Evolutionary conservation across 306 rosid species (phyloP).

Genomic region (Begonia fuchsioides): DNA sequence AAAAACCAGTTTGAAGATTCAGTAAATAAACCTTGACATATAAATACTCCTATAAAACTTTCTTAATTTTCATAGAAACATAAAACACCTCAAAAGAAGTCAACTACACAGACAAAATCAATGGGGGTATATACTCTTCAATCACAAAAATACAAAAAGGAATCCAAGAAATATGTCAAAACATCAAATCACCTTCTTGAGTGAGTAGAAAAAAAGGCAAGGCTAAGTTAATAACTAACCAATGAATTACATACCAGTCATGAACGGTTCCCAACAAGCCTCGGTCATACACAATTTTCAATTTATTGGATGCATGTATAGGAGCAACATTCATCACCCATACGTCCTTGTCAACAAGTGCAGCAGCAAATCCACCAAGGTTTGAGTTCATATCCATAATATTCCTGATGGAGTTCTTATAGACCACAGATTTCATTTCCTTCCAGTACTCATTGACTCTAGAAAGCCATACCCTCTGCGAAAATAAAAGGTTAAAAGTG

Average conservation of each 20-base stretch:
- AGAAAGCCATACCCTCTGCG: slow-evolving; percentile 35
- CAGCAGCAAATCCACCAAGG: slow-evolving; percentile 55
- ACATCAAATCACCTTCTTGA: neutral
- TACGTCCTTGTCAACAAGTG: slow-evolving; percentile 26
- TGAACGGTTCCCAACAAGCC: slow-evolving; percentile 49
- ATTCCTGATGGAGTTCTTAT: slow-evolving; percentile 36
- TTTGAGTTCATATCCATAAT: slow-evolving; percentile 57
- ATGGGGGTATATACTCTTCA: neutral
- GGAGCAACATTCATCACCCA: slow-evolving; percentile 64
- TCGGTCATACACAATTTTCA: slow-evolving; percentile 42
- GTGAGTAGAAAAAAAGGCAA: neutral
- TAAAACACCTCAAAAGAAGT: too few species aligned
- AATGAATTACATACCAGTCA: slow-evolving; percentile 32
- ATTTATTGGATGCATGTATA: slow-evolving; percentile 24
- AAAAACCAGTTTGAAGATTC: too few species aligned
- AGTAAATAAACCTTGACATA: too few species aligned
- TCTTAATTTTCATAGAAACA: too few species aligned
- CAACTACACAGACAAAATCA: neutral
- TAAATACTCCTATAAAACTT: too few species aligned
- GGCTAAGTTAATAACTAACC: neutral
- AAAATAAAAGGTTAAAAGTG: slow-evolving; percentile 1
- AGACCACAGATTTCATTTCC: slow-evolving; percentile 36
- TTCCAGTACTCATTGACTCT: slow-evolving; percentile 48
- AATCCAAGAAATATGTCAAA: too few species aligned
- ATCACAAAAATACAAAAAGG: neutral